phyloP scores from a whole-genome alignment of 129 eudicot genomes.

The Flaveria trinervia region DNA sequence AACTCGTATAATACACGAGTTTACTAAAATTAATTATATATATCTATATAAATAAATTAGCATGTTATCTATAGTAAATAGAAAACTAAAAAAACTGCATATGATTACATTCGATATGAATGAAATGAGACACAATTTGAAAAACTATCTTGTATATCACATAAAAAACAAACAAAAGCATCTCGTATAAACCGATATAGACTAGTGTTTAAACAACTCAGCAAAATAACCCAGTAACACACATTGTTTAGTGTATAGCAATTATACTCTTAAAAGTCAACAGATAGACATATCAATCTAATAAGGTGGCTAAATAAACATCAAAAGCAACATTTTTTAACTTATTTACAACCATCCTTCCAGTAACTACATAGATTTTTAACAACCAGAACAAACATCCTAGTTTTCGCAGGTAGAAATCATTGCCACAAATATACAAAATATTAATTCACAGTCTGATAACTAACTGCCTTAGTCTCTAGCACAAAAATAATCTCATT shows the following conservation, averaged over 20 bases:
- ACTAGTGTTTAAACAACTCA: background rate
- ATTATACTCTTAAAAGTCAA: background rate
- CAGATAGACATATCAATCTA: background rate
- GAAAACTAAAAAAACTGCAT: too few species aligned
- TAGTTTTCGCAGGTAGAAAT: conserved; percentile 13
- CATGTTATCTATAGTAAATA: too few species aligned
- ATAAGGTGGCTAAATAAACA: conserved; percentile 6
- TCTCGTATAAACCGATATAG: too few species aligned
- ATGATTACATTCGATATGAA: too few species aligned
- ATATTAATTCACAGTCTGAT: conserved; percentile 1
- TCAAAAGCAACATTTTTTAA: background rate
- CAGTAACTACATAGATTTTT: background rate
- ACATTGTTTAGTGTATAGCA: background rate
- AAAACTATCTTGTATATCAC: too few species aligned
- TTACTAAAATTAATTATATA: too few species aligned
- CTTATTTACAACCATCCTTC: conserved; percentile 20
- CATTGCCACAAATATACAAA: conserved; percentile 17
- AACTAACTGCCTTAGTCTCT: background rate
- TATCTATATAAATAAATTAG: too few species aligned
- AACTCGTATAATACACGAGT: too few species aligned
- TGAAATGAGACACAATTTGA: background rate
- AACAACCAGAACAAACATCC: background rate
- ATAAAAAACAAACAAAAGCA: too few species aligned
- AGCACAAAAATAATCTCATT: background rate
- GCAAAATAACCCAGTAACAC: background rate